Evolutionary conservation across 345 rosid genomes (phyloP), one percentile per base, ranked within the genome.

Genomic region (Arabidopsis arenosa): DNA sequence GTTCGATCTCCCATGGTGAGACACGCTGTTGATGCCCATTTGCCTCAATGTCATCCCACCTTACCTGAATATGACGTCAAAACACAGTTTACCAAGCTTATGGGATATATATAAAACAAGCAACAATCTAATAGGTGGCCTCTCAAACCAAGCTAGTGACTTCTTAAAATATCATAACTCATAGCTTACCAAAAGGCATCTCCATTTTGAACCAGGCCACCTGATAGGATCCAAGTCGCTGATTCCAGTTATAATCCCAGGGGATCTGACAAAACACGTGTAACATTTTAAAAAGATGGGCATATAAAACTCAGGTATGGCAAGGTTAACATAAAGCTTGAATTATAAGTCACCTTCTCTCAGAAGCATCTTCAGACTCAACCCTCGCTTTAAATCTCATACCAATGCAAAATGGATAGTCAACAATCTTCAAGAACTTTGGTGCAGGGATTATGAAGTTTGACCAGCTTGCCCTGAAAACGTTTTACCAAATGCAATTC

Each of bases 181-280:
- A 54, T 86, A 49, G 39, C 66, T 62, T 76, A 94, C 99, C 91
- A 73, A 33, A 57, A 95, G 88, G 82, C 97, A 89, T 85, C 91
- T 86, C 99, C 99, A 95, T 83, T 91, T 95, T 13, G 99, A 95
- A 70, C 89, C 86, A 68, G 94, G 90, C 99, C 99, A 95, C 77
- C 98, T 80, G 63, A 78, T 67, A 72, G 98, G 98, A 84, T 95
- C 99, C 47, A 88, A 64, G 65, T 95, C 99, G 68, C 89, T 85
- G 68, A 91, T 76, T 60, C 93, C 90, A 41, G 88, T 85, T 81
- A 95, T 86, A 60, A 93, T 78, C 60, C 99, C 99, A 26, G 86
- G 81, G 75, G 80, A 84, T 72, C 99, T 95, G 90, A 63, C 57
- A 59, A 40, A 81, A 61, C 40, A 63, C 63, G 32, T 12, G 10